phyloP scores from a whole-genome alignment of 139 green algal species.

The Nannochloris sp. region DNA sequence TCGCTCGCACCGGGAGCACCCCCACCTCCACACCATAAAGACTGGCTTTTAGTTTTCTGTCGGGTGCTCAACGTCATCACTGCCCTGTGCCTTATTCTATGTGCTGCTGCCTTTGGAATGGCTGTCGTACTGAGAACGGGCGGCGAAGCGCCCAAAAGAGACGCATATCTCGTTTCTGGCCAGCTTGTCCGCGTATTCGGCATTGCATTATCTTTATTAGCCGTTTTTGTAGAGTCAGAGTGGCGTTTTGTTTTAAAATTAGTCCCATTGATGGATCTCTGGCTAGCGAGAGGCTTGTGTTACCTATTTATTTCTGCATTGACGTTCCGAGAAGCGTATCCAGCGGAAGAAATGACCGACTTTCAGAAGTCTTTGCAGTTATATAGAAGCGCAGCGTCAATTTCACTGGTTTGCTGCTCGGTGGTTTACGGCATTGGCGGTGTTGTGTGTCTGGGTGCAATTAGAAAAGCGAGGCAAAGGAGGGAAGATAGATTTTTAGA shows the following conservation, averaged over 20 bases:
- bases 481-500: neutral
- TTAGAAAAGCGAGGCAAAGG: neutral
- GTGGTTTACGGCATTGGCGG: conserved; percentile 5
- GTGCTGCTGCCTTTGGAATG: conserved; percentile 16
- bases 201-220: conserved; percentile 4
- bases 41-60: conserved; percentile 13
- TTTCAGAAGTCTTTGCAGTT: conserved; percentile 19
- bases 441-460: conserved; percentile 18
- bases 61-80: conserved; percentile 26
- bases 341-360: neutral
- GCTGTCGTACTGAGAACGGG: neutral
- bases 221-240: conserved; percentile 34
- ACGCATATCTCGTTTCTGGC: conserved; percentile 12
- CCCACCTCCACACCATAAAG: too few relatives aligned
- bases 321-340: conserved; percentile 18
- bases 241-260: conserved; percentile 17
- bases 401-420: conserved; percentile 10
- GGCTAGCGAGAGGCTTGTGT: conserved; percentile 13
- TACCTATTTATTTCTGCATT: conserved; percentile 24
- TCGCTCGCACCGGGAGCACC: too few relatives aligned
- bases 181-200: conserved; percentile 33
- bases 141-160: neutral
- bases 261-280: conserved; percentile 28
- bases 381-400: conserved; percentile 13
- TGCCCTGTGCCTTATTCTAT: conserved; percentile 11